Base-by-base conservation (phyloP, 805 yeast species). In the Kuraishia piskuri region DNA sequence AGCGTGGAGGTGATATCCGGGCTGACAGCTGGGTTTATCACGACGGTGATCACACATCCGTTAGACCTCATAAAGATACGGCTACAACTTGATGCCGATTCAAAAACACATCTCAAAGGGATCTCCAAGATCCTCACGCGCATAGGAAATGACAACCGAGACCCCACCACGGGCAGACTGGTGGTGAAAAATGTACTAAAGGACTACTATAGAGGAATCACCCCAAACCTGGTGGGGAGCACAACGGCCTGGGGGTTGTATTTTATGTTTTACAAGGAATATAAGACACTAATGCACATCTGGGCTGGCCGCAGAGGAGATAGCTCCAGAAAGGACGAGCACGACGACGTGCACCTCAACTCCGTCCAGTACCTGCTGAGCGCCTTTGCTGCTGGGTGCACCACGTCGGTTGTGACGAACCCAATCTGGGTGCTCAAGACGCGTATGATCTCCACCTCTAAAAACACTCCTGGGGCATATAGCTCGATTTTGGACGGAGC, bases 391-490 rank as follows among this genome's bases (percentile, higher is more conserved):
- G 90, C 97, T 0, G 99, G 99, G 0, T 62, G 83, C 46, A 61
- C 83, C 4, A 89, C 97, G 0, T 79, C 95, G 0, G 53, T 89
- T 0, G 46, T 88, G 17, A 91, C 99, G 0, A 94, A 90, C 63
- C 99, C 99, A 0, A 78, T 92, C 10, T 92, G 99, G 99, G 96
- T 94, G 1, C 66, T 94, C 20, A 94, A 94, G 67, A 94, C 99
- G 0, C 75, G 98, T 56, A 85, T 92, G 58, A 75, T 91, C 61
- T 82, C 90, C 20, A 78, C 80, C 1, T 68, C 78, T 1, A 68
- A 70, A 44, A 55, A 56, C 1, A 59, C 70, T 0, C 72, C 73
- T 0, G 76, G 76, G 17, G 84, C 88, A 0, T 89, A 90, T 62
- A 66, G 67, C 9, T 80, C 89, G 0, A 68, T 84, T 6, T 10